A percentile compares a stretch with the other conserved stretches of the same genome.
These are phyloP conservation scores for Sapria himalayana DNA, from an alignment of 345 rosid genomes.

Conservation along the genomic window DNA sequence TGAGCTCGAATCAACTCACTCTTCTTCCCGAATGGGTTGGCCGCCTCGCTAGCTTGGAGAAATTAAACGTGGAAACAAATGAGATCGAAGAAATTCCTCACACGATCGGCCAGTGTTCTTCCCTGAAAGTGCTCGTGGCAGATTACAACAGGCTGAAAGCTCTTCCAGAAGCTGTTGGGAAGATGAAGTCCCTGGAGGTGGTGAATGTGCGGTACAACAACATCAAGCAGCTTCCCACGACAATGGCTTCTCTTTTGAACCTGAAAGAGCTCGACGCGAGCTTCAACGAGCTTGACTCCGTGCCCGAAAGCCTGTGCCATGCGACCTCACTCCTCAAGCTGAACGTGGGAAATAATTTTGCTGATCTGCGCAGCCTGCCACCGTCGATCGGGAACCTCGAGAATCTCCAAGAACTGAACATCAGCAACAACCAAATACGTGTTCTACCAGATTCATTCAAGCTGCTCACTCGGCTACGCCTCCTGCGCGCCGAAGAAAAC, in stretches of 20 bases:
- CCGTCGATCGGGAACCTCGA: constrained; percentile 89
- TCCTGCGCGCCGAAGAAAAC: constrained; percentile 48
- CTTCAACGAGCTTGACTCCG: constrained; percentile 88
- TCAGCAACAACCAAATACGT: constrained; percentile 90
- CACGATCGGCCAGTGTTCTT: constrained; percentile 47
- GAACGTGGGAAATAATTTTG: constrained; percentile 84
- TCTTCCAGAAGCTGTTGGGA: constrained; percentile 94
- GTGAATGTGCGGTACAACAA: constrained; percentile 69
- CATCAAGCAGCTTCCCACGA: constrained; percentile 72
- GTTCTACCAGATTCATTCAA: constrained; percentile 72
- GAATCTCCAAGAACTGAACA: constrained; percentile 78
- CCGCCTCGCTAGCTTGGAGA: constrained; percentile 43
- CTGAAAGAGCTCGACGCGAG: constrained; percentile 81
- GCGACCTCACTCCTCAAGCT: constrained; percentile 72
- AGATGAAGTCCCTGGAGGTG: constrained; percentile 55
- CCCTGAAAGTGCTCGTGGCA: constrained; percentile 49
- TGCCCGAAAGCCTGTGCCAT: constrained; percentile 88
- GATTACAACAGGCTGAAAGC: constrained; percentile 91
- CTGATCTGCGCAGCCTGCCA: constrained; percentile 59
- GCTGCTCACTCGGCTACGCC: constrained; percentile 43
- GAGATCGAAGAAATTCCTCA: constrained; percentile 78
- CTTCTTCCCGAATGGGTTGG: constrained; percentile 51
- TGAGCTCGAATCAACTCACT: constrained; percentile 60
- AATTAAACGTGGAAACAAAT: constrained; percentile 59
- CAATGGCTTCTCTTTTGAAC: constrained; percentile 58